Conservation (phyloP, 106 monocot genomes). For the Acorus gramineus region DNA sequence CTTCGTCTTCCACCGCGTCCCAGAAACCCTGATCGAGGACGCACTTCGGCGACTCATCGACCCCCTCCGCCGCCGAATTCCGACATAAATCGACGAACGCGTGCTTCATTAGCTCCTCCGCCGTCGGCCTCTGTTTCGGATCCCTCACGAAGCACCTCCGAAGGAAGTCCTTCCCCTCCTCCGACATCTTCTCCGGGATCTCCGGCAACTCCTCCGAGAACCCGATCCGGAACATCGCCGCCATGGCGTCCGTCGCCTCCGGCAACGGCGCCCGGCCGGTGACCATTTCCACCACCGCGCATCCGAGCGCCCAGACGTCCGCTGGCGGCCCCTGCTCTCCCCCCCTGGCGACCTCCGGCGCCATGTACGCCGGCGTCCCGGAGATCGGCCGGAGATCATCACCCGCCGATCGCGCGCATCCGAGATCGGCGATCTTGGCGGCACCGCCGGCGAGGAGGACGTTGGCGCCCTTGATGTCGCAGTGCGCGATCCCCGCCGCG, state of each 20-base stretch:
- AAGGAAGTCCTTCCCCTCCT: too few relatives aligned
- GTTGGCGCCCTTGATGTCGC: conserved; percentile 66
- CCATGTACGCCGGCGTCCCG: conserved; percentile 48
- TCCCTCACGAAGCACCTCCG: too few relatives aligned
- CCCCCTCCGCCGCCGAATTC: too few relatives aligned
- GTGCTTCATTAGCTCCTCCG: too few relatives aligned
- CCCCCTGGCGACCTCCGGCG: conserved; percentile 42
- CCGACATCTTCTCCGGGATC: too few relatives aligned
- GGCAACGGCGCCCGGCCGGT: conserved; percentile 23
- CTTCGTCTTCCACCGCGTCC: too few relatives aligned
- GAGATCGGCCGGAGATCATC: neutral
- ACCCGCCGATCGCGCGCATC: conserved; percentile 34
- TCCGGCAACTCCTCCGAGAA: too few relatives aligned
- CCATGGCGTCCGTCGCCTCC: neutral
- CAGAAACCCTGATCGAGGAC: too few relatives aligned
- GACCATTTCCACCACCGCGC: conserved; percentile 30
- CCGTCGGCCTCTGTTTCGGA: too few relatives aligned
- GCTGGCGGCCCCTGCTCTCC: conserved; percentile 21
- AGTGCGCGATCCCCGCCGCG: conserved; percentile 40
- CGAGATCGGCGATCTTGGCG: conserved; percentile 62
- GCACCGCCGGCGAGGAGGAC: conserved; percentile 46
- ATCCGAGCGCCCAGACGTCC: conserved; percentile 24
- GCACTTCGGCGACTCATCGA: too few relatives aligned
- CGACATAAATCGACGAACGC: too few relatives aligned
- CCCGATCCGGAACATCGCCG: too few relatives aligned